Base-by-base conservation (phyloP, 2,329 filamentous ascomycete species). In the Talaromyces sp. region DNA sequence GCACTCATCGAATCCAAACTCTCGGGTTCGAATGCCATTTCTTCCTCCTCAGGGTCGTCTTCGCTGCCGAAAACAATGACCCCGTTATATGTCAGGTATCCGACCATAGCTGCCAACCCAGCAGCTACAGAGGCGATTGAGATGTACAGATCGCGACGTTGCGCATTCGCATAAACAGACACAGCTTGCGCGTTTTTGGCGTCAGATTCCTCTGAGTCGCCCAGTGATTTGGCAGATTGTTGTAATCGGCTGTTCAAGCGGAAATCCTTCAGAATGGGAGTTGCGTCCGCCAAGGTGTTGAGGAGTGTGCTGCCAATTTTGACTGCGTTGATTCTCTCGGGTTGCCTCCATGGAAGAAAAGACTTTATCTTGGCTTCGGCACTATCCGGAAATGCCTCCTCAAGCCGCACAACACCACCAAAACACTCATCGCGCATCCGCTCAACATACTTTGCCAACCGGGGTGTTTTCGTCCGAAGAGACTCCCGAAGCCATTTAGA, bases 401-500 rank as follows among this genome's bases (percentile, higher is more conserved):
- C 62, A 14, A 71, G 59, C 16, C 67, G 64, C 23, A 71, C 64
- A 11, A 66, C 58, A 5, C 64, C 52, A 2, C 79, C 79, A 65
- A 79, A 81, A 48, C 76, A 75, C 35, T 68, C 66, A 5, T 66
- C 62, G 31, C 73, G 69, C 66, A 81, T 68, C 31, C 75, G 74
- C 55, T 79, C 72, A 3, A 79, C 77, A 72, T 82, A 85, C 6
- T 66, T 68, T 31, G 77, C 75, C 31, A 85, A 66, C 6, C 68
- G 71, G 2, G 78, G 73, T 50, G 80, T 81, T 63, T 85, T 83
- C 23, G 73, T 75, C 61, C 77, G 73, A 70, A 90, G 80, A 0
- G 82, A 81, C 58, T 85, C 82, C 63, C 79, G 78, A 5, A 90
- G 75, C 87, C 87, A 91, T 18, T 83, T 74, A 61, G 87, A 83